Base-by-base conservation (phyloP, 2,329 filamentous ascomycete genomes). In the Botrytis aclada region DNA sequence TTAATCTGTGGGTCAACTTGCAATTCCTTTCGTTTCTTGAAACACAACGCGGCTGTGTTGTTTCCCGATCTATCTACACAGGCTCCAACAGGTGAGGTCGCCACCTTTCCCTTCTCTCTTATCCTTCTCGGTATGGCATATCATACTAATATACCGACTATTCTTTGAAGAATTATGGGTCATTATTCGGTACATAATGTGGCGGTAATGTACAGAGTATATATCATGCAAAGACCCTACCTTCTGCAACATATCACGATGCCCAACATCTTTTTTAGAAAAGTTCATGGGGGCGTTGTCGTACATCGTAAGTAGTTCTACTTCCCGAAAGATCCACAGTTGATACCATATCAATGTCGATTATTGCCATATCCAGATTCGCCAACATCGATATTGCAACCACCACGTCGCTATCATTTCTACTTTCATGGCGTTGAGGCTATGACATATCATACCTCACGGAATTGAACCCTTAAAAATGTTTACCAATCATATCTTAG, bases 201-300 rank as follows among this genome's bases (percentile, higher is more conserved):
- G 61, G n/a, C 25, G 39, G 39, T 41, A n/a, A 41, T 41, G 60
- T 29, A 45, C 43, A 45, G 20, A 45, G 43, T 45, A 29, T 20
- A 25, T 14, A 41, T 29, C 60, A 62, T 62, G 60, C 60, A 62
- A 41, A 62, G 60, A 45, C 63, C 63, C 63, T 65, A 47, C 63
- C 22, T 47, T 65, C 63, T 47, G 39, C 63, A 41, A 65, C 60
- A 62, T 62, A 62, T 18, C 60, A 62, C 60, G 25, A 41, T 39
- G 60, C 60, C 60, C 37, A 62, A 62, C 60, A 62, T 62, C 60
- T 39, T 60, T 37, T 37, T 16, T 9, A 7, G 10, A 29, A 29
- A 16, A n/a, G 12, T 29, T 63, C 61, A 63, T 43, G 41, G 39
- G 60, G 39, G 37, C n/a, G 37, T n/a, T 9, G 60, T 62, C n/a